A percentile compares a stretch with the other conserved stretches of the same genome.
phyloP scores from a whole-genome alignment of 257 asterid species.

The Nicotiana knightiana region DNA sequence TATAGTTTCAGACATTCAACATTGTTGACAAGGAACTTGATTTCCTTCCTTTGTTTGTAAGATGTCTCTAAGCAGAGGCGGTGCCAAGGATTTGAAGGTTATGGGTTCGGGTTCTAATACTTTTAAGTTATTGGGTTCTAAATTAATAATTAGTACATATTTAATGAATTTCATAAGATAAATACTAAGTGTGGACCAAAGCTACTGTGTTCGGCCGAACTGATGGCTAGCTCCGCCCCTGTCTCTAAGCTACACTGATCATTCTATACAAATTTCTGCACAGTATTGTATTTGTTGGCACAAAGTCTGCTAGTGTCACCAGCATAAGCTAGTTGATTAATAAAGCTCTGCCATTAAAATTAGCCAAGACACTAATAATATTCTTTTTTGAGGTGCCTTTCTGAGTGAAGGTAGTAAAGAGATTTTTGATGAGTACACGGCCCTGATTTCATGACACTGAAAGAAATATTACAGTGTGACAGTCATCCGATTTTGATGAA shows the following conservation, averaged over 20 bases:
- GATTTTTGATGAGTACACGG: background rate
- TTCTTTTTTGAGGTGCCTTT: background rate
- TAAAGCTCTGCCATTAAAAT: no score
- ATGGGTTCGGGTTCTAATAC: no score
- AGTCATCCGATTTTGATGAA: background rate
- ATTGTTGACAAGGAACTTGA: background rate
- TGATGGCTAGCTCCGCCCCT: no score
- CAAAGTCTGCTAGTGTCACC: background rate
- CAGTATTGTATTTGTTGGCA: background rate
- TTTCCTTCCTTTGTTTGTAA: no score
- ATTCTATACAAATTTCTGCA: background rate
- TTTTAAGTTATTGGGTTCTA: no score
- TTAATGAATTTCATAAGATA: no score
- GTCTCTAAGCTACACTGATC: background rate
- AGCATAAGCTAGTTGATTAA: no score
- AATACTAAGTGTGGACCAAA: no score
- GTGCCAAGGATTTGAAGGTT: no score
- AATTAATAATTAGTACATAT: no score
- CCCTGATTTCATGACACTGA: background rate
- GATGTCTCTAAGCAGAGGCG: no score
- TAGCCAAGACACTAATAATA: background rate
- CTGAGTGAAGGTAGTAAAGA: background rate
- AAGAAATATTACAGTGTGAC: background rate
- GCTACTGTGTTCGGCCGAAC: no score
- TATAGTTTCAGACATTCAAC: background rate